Conservation (phyloP, 2,329 filamentous ascomycete species). For the Periglandula ipomoeae region DNA sequence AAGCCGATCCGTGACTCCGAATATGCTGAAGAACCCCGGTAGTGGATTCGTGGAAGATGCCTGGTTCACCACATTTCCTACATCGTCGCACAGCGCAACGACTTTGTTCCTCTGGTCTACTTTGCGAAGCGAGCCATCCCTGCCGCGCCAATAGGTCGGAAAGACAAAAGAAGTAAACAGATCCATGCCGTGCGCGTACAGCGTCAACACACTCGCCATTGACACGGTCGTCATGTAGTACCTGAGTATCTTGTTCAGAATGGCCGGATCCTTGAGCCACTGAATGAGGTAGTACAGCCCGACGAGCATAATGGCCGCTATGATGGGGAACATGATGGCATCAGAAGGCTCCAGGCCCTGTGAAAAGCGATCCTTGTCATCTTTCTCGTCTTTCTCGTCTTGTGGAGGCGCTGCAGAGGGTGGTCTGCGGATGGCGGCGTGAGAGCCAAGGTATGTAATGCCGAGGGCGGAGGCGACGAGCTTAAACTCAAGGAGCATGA, state of each 20-base stretch:
- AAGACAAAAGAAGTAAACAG: slow-evolving; percentile 60
- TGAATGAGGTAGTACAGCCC: slow-evolving; percentile 84
- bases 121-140: slow-evolving; percentile 32
- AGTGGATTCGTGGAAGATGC: slow-evolving; percentile 19
- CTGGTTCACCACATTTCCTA: slow-evolving; percentile 19
- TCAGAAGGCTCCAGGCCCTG: slow-evolving; percentile 57
- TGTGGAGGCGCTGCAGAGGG: slow-evolving; percentile 61
- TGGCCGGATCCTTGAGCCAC: slow-evolving; percentile 70
- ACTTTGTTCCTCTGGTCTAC: slow-evolving; percentile 32
- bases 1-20: slow-evolving; percentile 17
- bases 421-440: slow-evolving; percentile 77
- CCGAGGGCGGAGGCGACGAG: slow-evolving; percentile 60
- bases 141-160: slow-evolving; percentile 55
- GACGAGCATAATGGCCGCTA: slow-evolving; percentile 63
- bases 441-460: slow-evolving; percentile 76
- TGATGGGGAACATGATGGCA: slow-evolving; percentile 73
- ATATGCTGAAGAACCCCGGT: slow-evolving; percentile 25
- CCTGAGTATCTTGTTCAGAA: slow-evolving; percentile 75
- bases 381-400: slow-evolving; percentile 31
- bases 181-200: slow-evolving; percentile 64
- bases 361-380: slow-evolving; percentile 33
- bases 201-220: slow-evolving; percentile 63
- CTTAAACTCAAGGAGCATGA: slow-evolving; percentile 36
- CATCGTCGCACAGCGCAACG: slow-evolving; percentile 28
- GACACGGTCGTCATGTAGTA: slow-evolving; percentile 77